Percentiles rank a stretch among this genome's conserved stretches.
Evolutionary conservation across 2,329 filamentous ascomycete genomes (phyloP).

Genomic region (Fusarium sp.): DNA sequence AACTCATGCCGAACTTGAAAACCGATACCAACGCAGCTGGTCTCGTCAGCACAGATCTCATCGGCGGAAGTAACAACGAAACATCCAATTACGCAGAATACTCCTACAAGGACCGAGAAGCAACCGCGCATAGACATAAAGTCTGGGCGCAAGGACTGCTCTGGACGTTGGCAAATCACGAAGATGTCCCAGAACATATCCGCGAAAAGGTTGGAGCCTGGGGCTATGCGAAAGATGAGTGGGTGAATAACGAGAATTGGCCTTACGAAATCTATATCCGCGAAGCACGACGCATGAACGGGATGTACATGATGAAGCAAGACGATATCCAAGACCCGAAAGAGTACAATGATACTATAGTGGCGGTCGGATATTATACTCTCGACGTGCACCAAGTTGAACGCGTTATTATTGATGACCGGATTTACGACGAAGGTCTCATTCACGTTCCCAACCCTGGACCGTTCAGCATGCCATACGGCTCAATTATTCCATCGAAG

Average conservation of each 20-base stretch:
- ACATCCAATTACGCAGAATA: constrained; percentile 30
- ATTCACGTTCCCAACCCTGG: constrained; percentile 18
- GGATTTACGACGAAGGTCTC: constrained; percentile 21
- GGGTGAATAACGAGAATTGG: constrained; percentile 16
- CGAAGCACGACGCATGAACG: constrained; percentile 27
- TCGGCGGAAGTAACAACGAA: constrained; percentile 24
- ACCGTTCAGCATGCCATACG: constrained; percentile 21
- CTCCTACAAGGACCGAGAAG: constrained; percentile 16
- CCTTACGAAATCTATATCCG: constrained; percentile 31
- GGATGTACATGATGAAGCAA: constrained; percentile 28
- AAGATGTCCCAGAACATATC: constrained; percentile 3
- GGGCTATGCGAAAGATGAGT: constrained; percentile 34
- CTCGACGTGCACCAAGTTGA: constrained; percentile 31
- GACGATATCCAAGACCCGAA: constrained; percentile 16
- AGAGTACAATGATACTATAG: constrained; percentile 5
- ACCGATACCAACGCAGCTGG: constrained; percentile 30
- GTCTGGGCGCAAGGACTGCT: constrained; percentile 28
- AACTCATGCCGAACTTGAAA: constrained; percentile 34
- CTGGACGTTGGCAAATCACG: constrained; percentile 28
- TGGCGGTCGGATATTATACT: constrained; percentile 25
- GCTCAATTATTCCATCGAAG: constrained; percentile 2
- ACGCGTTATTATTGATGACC: constrained; percentile 14
- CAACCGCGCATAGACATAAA: not conserved
- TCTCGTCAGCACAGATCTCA: constrained; percentile 31
- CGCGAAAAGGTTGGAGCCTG: not conserved